These are phyloP conservation scores for Hyaloscypha hepaticicola DNA, from an alignment of 495 filamentous ascomycete genomes.

Conservation along the genomic window DNA sequence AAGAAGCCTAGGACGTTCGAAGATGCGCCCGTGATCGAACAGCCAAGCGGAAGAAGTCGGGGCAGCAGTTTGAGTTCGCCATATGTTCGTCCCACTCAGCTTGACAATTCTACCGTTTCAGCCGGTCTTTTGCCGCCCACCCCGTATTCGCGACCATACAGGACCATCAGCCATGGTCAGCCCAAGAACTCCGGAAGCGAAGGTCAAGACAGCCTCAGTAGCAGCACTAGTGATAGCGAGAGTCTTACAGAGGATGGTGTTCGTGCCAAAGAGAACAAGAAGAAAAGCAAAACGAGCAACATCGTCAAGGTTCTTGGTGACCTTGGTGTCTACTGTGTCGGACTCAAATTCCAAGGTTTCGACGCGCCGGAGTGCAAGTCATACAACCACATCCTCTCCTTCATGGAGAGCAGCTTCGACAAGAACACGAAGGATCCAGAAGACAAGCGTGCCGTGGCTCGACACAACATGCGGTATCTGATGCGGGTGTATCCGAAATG, in stretches of 20 bases:
- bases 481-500: conserved; percentile 91
- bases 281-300: conserved; percentile 73
- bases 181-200: conserved; percentile 27
- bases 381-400: conserved; percentile 92
- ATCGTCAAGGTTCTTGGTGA: conserved; percentile 80
- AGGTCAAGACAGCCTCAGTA: conserved; percentile 49
- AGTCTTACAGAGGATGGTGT: conserved; percentile 52
- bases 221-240: conserved; percentile 58
- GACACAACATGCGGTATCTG: conserved; percentile 87
- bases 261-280: conserved; percentile 46
- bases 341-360: conserved; percentile 78
- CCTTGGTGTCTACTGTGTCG: conserved; percentile 84
- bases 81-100: conserved; percentile 54
- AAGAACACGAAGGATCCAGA: conserved; percentile 69
- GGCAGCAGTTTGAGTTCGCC: conserved; percentile 82
- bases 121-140: conserved; percentile 56
- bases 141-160: conserved; percentile 41
- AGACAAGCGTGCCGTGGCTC: conserved; percentile 70
- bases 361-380: conserved; percentile 71
- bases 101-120: conserved; percentile 55
- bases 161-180: conserved; percentile 19
- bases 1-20: conserved; percentile 58
- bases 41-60: conserved; percentile 54
- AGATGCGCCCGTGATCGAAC: conserved; percentile 39
- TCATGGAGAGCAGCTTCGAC: conserved; percentile 81